These are phyloP conservation scores for Fusarium stilboides DNA, from an alignment of 2,329 filamentous ascomycete species.

Conservation along the genomic window DNA sequence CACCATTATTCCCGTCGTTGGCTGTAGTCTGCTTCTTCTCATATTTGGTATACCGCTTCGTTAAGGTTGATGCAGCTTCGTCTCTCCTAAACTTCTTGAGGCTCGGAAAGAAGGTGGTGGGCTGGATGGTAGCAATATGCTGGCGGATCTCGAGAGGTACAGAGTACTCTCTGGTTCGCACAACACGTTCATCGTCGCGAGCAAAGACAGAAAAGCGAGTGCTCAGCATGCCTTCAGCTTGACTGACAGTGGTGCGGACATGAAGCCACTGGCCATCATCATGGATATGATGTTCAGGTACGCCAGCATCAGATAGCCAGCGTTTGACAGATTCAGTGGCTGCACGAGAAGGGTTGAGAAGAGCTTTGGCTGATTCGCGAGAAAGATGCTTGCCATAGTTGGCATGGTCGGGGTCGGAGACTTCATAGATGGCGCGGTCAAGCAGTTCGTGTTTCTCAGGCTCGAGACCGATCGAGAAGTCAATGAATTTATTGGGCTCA, in stretches of 20 bases:
- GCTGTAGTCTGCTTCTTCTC: not conserved
- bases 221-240: conserved; percentile 63
- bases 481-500: conserved; percentile 38
- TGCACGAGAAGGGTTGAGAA: conserved; percentile 61
- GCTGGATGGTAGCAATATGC: conserved; percentile 63
- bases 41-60: not conserved
- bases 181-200: conserved; percentile 58
- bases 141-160: conserved; percentile 54
- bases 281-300: conserved; percentile 55
- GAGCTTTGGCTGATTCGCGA: conserved; percentile 63
- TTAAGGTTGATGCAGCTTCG: not conserved
- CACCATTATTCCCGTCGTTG: conserved; percentile 32
- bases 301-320: conserved; percentile 62
- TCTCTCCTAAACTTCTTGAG: not conserved
- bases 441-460: conserved; percentile 50
- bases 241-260: conserved; percentile 58
- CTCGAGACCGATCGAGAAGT: conserved; percentile 53
- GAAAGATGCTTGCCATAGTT: conserved; percentile 66
- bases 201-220: conserved; percentile 60
- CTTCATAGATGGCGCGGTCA: conserved; percentile 62
- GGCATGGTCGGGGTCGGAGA: conserved; percentile 64
- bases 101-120: conserved; percentile 58
- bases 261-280: conserved; percentile 59
- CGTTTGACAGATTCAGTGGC: conserved; percentile 58
- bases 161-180: conserved; percentile 57